Conservation (phyloP, 768 basidiomycete species). For the Heimioporus sp. region DNA sequence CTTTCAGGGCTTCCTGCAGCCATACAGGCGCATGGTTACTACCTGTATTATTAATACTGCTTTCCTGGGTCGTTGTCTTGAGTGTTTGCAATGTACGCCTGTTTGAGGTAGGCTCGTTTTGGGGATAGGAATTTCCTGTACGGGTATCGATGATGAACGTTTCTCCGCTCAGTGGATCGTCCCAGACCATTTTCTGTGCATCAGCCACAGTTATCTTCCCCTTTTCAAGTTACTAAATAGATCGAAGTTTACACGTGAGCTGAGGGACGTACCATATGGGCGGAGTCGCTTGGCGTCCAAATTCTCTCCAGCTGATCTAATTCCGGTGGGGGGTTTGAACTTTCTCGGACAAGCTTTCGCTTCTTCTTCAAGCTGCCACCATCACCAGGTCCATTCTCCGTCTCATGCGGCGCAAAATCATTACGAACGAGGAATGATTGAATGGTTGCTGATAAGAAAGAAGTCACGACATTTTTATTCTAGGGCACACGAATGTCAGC, state of each 20-base stretch:
- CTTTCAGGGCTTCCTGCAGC: slow-evolving; percentile 62
- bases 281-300: slow-evolving; percentile 6
- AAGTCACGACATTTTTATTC: slow-evolving; percentile 55
- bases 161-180: slow-evolving; percentile 60
- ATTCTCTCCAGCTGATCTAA: slow-evolving; percentile 5
- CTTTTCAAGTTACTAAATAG: slow-evolving; percentile 13
- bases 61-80: slow-evolving; percentile 3
- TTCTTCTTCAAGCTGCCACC: slow-evolving; percentile 48
- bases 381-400: slow-evolving; percentile 6
- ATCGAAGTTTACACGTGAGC: slow-evolving; percentile 3
- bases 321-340: slow-evolving; percentile 1
- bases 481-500: slow-evolving; percentile 27
- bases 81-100: slow-evolving; percentile 16
- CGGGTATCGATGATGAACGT: slow-evolving; percentile 60
- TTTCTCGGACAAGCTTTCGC: slow-evolving; percentile 38
- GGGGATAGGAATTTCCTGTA: slow-evolving; percentile 64
- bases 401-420: slow-evolving; percentile 44
- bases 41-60: slow-evolving; percentile 1
- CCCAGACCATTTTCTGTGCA: slow-evolving; percentile 41
- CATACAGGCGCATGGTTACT: slow-evolving; percentile 49
- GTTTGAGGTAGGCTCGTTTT: slow-evolving; percentile 11
- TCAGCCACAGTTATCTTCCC: slow-evolving; percentile 31
- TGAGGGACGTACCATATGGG: slow-evolving; percentile 20
- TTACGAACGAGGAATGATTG: slow-evolving; percentile 63
- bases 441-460: slow-evolving; percentile 58